phyloP scores from a whole-genome alignment of 345 rosid species.

The Psidium friedrichsthalianum region DNA sequence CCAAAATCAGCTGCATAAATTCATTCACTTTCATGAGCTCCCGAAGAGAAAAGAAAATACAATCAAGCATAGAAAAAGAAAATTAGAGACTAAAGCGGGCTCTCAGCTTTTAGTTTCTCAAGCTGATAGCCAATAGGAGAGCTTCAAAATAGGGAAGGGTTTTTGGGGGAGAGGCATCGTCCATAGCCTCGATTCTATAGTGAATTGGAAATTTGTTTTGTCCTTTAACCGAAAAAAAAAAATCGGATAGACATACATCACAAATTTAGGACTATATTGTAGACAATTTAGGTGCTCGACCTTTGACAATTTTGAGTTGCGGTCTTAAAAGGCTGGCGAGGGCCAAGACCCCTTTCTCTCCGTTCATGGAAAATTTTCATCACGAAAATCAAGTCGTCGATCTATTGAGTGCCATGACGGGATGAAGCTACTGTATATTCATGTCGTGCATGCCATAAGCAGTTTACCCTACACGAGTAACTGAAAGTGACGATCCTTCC shows the following conservation, averaged over 20 bases:
- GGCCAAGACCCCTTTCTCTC: background rate
- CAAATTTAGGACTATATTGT: rapidly evolving
- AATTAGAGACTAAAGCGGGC: too few relatives aligned
- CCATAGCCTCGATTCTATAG: background rate
- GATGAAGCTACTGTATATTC: background rate
- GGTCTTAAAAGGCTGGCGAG: background rate
- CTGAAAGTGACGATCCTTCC: background rate
- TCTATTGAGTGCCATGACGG: rapidly evolving
- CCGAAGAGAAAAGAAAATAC: too few relatives aligned
- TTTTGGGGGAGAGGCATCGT: too few relatives aligned
- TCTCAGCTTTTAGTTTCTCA: too few relatives aligned
- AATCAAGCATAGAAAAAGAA: too few relatives aligned
- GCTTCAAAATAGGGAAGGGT: too few relatives aligned
- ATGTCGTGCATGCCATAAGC: background rate
- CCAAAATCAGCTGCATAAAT: too few relatives aligned
- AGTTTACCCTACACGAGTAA: rapidly evolving
- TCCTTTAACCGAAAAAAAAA: background rate
- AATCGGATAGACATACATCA: background rate
- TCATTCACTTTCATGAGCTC: too few relatives aligned
- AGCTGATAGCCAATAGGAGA: too few relatives aligned
- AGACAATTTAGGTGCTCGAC: background rate
- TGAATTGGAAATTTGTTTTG: background rate
- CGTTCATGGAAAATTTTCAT: background rate
- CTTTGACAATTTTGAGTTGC: background rate
- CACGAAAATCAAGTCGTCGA: rapidly evolving